Conservation (phyloP, 2,329 filamentous ascomycete species). For the Penicillium concentricum region DNA sequence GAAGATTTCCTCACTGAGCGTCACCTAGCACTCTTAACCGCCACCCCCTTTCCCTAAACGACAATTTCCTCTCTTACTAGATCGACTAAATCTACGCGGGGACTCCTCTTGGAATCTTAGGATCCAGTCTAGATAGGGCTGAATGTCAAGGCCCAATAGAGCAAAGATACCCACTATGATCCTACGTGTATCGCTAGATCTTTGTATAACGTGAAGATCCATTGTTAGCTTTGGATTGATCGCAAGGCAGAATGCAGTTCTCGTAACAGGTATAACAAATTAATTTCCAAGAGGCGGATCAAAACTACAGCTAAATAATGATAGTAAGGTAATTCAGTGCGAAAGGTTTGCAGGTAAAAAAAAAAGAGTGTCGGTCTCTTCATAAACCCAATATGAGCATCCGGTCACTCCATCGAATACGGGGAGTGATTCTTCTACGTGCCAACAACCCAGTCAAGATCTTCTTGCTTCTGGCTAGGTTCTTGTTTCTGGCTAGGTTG, state of each 20-base stretch:
- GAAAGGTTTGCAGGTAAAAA: not conserved
- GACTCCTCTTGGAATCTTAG: too few relatives aligned
- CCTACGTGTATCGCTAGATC: not conserved
- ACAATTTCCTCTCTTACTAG: too few relatives aligned
- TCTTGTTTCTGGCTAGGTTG: constrained; percentile 1
- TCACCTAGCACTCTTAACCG: too few relatives aligned
- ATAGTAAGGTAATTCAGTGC: not conserved
- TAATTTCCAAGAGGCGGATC: not conserved
- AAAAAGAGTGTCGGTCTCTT: not conserved
- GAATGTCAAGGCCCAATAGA: too few relatives aligned
- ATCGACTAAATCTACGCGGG: too few relatives aligned
- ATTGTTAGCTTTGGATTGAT: not conserved
- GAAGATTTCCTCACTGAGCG: too few relatives aligned
- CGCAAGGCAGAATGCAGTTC: too few relatives aligned
- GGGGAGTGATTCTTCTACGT: not conserved
- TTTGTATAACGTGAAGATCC: too few relatives aligned
- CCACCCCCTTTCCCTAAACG: too few relatives aligned
- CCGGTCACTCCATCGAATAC: not conserved
- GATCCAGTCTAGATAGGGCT: too few relatives aligned
- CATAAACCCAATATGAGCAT: not conserved
- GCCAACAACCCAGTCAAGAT: constrained; percentile 11
- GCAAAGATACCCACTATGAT: too few relatives aligned
- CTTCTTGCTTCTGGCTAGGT: not conserved
- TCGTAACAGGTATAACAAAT: not conserved
- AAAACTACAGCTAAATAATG: not conserved